Evolutionary conservation across 2,329 filamentous ascomycete genomes (phyloP).

Genomic region (Dothidotthia symphoricarpi): DNA sequence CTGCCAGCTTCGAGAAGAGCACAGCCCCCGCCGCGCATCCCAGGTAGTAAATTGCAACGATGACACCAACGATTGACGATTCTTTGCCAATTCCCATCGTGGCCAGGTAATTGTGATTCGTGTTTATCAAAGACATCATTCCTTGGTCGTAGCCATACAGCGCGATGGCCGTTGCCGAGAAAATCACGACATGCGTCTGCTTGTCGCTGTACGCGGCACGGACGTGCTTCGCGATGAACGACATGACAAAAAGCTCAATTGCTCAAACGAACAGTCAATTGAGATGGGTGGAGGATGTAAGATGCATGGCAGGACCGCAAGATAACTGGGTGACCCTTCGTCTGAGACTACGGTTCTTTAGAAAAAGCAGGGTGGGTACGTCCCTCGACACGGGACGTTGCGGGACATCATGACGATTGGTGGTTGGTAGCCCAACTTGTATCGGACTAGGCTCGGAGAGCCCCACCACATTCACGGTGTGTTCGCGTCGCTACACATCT

Average conservation of each 20-base stretch:
- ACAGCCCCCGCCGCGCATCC: conserved; percentile 60
- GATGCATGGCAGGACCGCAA: no score
- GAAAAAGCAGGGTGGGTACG: no score
- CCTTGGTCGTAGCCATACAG: conserved; percentile 53
- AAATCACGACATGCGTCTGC: conserved; percentile 52
- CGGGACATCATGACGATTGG: no score
- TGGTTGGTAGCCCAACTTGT: no score
- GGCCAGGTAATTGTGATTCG: conserved; percentile 54
- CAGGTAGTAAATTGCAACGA: conserved; percentile 62
- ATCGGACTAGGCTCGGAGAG: no score
- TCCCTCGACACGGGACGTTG: no score
- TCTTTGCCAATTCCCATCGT: conserved; percentile 57
- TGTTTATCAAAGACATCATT: conserved; percentile 56
- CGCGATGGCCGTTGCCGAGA: conserved; percentile 55
- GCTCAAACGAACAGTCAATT: neutral
- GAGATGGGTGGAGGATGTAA: no score
- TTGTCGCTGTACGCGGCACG: conserved; percentile 36
- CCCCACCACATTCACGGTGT: no score
- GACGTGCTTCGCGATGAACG: conserved; percentile 15
- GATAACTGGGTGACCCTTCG: no score
- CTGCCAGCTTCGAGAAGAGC: conserved; percentile 56
- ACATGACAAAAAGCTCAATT: conserved; percentile 10
- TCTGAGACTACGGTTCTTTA: no score
- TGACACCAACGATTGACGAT: conserved; percentile 56
- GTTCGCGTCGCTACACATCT: no score